Evolutionary conservation across 352 stramenopile genomes (phyloP).

Genomic region (Globisporangium recalcitrans): DNA sequence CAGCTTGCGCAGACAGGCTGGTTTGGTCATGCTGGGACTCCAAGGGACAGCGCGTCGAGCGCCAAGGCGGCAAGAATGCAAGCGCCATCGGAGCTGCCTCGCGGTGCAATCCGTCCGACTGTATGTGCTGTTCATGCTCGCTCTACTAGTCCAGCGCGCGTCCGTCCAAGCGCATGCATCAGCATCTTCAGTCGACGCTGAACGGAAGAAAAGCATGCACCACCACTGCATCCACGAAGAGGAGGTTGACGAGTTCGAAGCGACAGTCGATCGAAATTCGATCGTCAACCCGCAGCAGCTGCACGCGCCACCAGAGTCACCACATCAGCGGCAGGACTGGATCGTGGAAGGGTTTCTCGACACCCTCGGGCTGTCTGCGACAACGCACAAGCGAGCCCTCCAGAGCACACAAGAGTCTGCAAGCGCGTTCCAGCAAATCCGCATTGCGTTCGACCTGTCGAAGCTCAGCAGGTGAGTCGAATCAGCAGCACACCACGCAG

Average conservation of each 20-base stretch:
- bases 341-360: slow-evolving; percentile 41
- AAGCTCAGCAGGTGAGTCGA: slow-evolving; percentile 48
- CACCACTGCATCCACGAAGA: slow-evolving; percentile 74
- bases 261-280: slow-evolving; percentile 32
- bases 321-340: slow-evolving; percentile 18
- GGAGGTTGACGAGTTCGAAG: slow-evolving; percentile 44
- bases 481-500: not conserved
- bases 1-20: not conserved
- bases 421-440: slow-evolving; percentile 57
- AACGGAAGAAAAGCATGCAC: not conserved
- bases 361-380: slow-evolving; percentile 26
- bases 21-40: not conserved
- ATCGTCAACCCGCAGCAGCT: slow-evolving; percentile 28
- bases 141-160: not conserved
- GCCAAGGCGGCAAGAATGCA: not conserved
- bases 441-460: slow-evolving; percentile 72
- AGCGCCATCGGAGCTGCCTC: not conserved
- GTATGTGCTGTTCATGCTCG: not conserved
- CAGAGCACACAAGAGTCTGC: slow-evolving; percentile 8
- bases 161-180: not conserved
- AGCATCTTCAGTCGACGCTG: not conserved
- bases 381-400: slow-evolving; percentile 7
- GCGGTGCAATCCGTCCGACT: not conserved
- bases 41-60: not conserved
- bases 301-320: slow-evolving; percentile 6